Percentiles rank a stretch among this genome's conserved stretches.
Evolutionary conservation across 257 asterid species (phyloP).

Genomic region (Salvia miltiorrhiza): DNA sequence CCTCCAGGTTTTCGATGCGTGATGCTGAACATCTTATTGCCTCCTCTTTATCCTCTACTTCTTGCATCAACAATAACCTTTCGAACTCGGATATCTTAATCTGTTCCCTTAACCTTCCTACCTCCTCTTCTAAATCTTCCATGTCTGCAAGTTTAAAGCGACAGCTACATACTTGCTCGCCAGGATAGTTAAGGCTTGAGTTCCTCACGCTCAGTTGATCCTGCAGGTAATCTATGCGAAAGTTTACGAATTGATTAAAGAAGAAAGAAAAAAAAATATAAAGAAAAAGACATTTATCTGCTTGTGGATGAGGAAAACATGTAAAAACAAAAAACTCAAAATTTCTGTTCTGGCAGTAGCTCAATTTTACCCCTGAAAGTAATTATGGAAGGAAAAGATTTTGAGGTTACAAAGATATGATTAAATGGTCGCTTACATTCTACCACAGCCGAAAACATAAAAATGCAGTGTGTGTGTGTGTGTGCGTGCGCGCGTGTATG

Average conservation of each 20-base stretch:
- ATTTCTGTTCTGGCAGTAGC: neutral
- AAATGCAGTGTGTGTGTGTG: neutral
- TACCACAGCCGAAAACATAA: neutral
- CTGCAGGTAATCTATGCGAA: conserved; percentile 81
- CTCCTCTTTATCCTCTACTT: conserved; percentile 52
- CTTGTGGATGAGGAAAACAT: neutral
- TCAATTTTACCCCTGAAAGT: neutral
- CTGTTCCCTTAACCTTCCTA: conserved; percentile 49
- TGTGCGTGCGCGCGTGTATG: neutral
- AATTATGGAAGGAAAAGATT: neutral
- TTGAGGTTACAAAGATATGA: conserved; percentile 10
- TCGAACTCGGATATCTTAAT: conserved; percentile 47
- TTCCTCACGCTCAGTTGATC: conserved; percentile 72
- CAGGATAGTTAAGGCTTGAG: conserved; percentile 42
- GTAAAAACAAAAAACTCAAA: neutral
- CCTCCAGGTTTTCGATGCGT: conserved; percentile 60
- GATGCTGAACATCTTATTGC: conserved; percentile 39
- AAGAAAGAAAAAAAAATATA: neutral
- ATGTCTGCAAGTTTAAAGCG: conserved; percentile 41
- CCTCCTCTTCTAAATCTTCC: conserved; percentile 50
- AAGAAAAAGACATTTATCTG: neutral
- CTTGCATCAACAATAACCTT: conserved; percentile 40
- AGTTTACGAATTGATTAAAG: conserved; percentile 24
- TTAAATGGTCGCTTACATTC: neutral
- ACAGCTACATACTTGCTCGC: conserved; percentile 52